Evolutionary conservation across 2,329 filamentous ascomycete species (phyloP).

Genomic region (Claviceps capensis): DNA sequence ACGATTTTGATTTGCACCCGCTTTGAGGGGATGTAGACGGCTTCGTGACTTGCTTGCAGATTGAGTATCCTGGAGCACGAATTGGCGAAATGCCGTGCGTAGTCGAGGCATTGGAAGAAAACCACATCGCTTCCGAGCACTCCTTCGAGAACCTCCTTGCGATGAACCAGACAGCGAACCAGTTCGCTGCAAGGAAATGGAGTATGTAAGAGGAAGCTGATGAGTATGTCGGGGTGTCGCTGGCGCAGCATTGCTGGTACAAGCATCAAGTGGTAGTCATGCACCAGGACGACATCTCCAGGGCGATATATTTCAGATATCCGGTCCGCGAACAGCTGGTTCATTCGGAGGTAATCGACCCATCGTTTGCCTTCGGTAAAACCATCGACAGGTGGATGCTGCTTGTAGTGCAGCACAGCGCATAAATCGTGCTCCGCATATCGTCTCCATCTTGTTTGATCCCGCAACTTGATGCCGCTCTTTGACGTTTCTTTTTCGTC

Average conservation of each 20-base stretch:
- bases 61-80: slow-evolving; percentile 81
- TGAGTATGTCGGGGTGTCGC: slow-evolving; percentile 73
- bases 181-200: slow-evolving; percentile 95
- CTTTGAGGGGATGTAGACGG: slow-evolving; percentile 64
- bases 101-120: slow-evolving; percentile 88
- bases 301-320: slow-evolving; percentile 81
- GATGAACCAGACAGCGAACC: slow-evolving; percentile 69
- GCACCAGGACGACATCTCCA: slow-evolving; percentile 80
- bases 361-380: slow-evolving; percentile 66
- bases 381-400: slow-evolving; percentile 76
- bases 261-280: slow-evolving; percentile 86
- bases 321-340: slow-evolving; percentile 77
- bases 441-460: slow-evolving; percentile 73
- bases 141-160: slow-evolving; percentile 80
- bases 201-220: slow-evolving; percentile 84
- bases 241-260: slow-evolving; percentile 79
- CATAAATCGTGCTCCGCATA: slow-evolving; percentile 88
- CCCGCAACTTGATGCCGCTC: slow-evolving; percentile 47
- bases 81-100: slow-evolving; percentile 83
- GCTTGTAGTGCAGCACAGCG: slow-evolving; percentile 89
- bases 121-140: slow-evolving; percentile 82
- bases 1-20: slow-evolving; percentile 2
- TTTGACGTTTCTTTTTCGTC: slow-evolving; percentile 52
- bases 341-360: slow-evolving; percentile 89
- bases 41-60: slow-evolving; percentile 67